These are phyloP conservation scores for Pleurostoma richardsiae DNA, from an alignment of 2,329 filamentous ascomycete genomes.

Conservation along the genomic window DNA sequence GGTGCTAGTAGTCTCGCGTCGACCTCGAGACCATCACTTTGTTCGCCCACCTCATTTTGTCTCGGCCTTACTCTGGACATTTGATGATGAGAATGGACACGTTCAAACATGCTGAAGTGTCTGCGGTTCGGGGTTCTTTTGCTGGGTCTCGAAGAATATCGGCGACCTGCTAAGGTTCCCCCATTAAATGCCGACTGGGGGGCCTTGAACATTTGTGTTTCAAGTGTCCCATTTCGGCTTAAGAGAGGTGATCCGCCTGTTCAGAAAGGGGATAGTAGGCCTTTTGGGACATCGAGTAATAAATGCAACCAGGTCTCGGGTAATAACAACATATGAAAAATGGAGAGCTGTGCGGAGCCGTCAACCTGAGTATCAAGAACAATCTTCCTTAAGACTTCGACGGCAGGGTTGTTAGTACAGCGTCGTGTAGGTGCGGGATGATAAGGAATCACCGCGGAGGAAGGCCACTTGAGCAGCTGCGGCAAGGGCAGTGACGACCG, in stretches of 20 bases:
- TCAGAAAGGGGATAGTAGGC: constrained; percentile 2
- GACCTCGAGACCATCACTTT: background rate
- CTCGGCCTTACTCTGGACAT: background rate
- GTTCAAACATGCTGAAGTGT: background rate
- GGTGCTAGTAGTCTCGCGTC: background rate
- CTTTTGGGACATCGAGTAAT: background rate
- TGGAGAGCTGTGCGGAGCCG: too few relatives aligned
- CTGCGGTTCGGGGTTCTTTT: background rate
- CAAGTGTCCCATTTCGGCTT: constrained; percentile 4
- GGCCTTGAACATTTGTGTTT: constrained; percentile 2
- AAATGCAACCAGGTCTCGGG: background rate
- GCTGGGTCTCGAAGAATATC: background rate
- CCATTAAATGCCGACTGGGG: background rate
- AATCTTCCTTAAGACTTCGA: too few relatives aligned
- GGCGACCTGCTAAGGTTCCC: background rate
- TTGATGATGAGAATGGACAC: background rate
- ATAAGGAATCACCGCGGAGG: too few relatives aligned
- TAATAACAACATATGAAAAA: too few relatives aligned
- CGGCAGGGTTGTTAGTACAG: too few relatives aligned
- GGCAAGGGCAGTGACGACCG: too few relatives aligned
- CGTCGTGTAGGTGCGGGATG: too few relatives aligned
- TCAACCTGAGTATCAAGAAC: too few relatives aligned
- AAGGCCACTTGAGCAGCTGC: too few relatives aligned
- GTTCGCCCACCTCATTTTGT: background rate
- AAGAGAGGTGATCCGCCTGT: constrained; percentile 3